Percentiles rank a stretch among this genome's conserved stretches.
Conservation (phyloP, 129 eudicot species). For the Ambrosia trifida region DNA sequence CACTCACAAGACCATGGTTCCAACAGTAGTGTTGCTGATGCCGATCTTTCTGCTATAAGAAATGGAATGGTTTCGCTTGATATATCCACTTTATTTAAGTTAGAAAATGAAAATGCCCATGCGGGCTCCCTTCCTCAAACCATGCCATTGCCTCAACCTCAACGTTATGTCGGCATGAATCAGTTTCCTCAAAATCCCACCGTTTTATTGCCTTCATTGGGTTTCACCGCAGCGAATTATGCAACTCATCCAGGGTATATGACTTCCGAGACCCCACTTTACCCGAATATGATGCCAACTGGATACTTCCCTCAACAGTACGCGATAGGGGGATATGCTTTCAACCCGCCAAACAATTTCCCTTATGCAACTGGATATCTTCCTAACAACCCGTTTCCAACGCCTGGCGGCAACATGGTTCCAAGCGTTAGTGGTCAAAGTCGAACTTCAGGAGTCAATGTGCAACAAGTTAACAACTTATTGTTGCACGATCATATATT, state of each 20-base stretch:
- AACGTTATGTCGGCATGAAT: slow-evolving; percentile 32
- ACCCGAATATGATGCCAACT: slow-evolving; percentile 38
- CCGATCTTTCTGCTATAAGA: slow-evolving; percentile 34
- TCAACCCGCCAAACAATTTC: slow-evolving; percentile 38
- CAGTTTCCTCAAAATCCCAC: slow-evolving; percentile 43
- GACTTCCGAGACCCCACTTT: slow-evolving; percentile 31
- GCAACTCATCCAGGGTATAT: slow-evolving; percentile 35
- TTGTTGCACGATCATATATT: slow-evolving; percentile 33
- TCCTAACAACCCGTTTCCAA: slow-evolving; percentile 39
- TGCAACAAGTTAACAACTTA: slow-evolving; percentile 43
- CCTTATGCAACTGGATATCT: slow-evolving; percentile 49
- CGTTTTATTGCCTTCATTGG: slow-evolving; percentile 28
- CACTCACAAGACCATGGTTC: slow-evolving; percentile 30
- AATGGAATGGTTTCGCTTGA: slow-evolving; percentile 29
- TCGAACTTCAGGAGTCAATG: slow-evolving; percentile 36
- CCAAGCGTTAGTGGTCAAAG: slow-evolving; percentile 35
- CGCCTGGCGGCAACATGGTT: slow-evolving; percentile 35
- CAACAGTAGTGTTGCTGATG: slow-evolving; percentile 18
- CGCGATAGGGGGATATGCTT: slow-evolving; percentile 43
- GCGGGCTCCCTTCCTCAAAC: slow-evolving; percentile 33
- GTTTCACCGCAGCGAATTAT: slow-evolving; percentile 41
- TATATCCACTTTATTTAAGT: slow-evolving; percentile 34
- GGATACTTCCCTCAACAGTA: slow-evolving; percentile 55
- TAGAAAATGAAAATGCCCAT: slow-evolving; percentile 30
- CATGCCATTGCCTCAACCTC: slow-evolving; percentile 27